A percentile compares a stretch with the other conserved stretches of the same genome.
These are phyloP conservation scores for Jamesozyma hellenica DNA, from an alignment of 805 yeast genomes.

Conservation along the genomic window DNA sequence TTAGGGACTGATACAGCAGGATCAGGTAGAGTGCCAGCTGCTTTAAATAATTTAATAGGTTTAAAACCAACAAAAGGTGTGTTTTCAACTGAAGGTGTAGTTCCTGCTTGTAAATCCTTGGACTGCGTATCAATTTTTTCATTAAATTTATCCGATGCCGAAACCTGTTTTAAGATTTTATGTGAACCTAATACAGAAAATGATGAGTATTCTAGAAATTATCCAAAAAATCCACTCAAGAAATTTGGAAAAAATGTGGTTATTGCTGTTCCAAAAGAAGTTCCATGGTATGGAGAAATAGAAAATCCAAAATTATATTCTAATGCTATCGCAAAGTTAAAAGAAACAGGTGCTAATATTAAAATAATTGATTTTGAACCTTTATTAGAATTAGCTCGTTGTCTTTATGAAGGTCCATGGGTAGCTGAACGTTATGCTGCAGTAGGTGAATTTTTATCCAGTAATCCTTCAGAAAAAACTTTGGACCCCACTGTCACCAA, in stretches of 20 bases:
- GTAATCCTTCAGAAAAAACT: conserved; percentile 57
- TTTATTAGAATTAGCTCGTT: conserved; percentile 69
- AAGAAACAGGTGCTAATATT: conserved; percentile 47
- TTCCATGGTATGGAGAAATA: conserved; percentile 73
- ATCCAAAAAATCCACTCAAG: conserved; percentile 57
- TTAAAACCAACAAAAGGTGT: conserved; percentile 87
- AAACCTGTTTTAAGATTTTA: conserved; percentile 57
- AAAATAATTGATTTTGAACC: conserved; percentile 63
- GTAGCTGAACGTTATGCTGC: conserved; percentile 92
- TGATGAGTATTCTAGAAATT: conserved; percentile 71
- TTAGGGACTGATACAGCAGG: conserved; percentile 98
- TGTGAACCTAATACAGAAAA: conserved; percentile 56
- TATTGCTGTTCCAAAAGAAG: conserved; percentile 65
- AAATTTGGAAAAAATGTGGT: conserved; percentile 50
- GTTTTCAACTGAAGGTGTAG: conserved; percentile 83
- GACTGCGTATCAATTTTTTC: conserved; percentile 89
- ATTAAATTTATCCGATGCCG: conserved; percentile 72
- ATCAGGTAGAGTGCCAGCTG: conserved; percentile 95
- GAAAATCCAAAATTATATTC: conserved; percentile 65
- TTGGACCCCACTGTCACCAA: conserved; percentile 76
- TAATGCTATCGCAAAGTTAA: conserved; percentile 47
- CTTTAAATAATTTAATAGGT: conserved; percentile 82
- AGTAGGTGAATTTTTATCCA: conserved; percentile 55
- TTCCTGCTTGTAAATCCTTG: conserved; percentile 91
- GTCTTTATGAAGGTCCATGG: conserved; percentile 97